Conservation (phyloP, 2,329 filamentous ascomycete species). For the Ilyonectria destructans region DNA sequence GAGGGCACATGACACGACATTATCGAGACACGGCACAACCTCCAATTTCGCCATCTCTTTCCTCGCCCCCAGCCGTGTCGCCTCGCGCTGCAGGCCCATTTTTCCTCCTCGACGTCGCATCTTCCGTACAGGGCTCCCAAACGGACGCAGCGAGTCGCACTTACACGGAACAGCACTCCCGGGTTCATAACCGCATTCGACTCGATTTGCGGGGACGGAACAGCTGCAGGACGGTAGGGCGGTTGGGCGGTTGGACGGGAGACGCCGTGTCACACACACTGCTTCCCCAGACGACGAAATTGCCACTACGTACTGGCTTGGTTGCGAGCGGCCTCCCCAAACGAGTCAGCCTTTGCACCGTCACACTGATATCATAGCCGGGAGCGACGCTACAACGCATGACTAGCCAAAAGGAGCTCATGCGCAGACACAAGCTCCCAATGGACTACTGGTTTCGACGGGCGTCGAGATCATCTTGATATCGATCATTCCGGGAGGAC, state of each 20-base stretch:
- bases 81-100: slow-evolving; percentile 11
- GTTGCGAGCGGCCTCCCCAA: slow-evolving; percentile 12
- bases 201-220: slow-evolving; percentile 31
- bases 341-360: slow-evolving; percentile 31
- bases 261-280: slow-evolving; percentile 37
- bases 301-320: not conserved
- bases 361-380: slow-evolving; percentile 16
- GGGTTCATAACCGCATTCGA: slow-evolving; percentile 29
- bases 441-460: slow-evolving; percentile 30
- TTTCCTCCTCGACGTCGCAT: not conserved
- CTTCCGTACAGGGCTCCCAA: slow-evolving; percentile 9
- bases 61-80: slow-evolving; percentile 15
- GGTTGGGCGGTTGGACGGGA: slow-evolving; percentile 34
- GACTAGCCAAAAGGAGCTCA: slow-evolving; percentile 39
- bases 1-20: slow-evolving; percentile 4
- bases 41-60: slow-evolving; percentile 13
- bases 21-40: slow-evolving; percentile 8
- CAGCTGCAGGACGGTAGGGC: slow-evolving; percentile 27
- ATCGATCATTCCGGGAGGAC: slow-evolving; percentile 40
- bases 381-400: slow-evolving; percentile 31
- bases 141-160: slow-evolving; percentile 22
- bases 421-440: slow-evolving; percentile 19
- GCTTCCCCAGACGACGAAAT: slow-evolving; percentile 43
- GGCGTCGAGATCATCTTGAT: slow-evolving; percentile 41
- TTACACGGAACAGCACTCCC: slow-evolving; percentile 16